These are phyloP conservation scores for Neopestalotiopsis sp. DNA, from an alignment of 2,329 filamentous ascomycete genomes.

Conservation along the genomic window DNA sequence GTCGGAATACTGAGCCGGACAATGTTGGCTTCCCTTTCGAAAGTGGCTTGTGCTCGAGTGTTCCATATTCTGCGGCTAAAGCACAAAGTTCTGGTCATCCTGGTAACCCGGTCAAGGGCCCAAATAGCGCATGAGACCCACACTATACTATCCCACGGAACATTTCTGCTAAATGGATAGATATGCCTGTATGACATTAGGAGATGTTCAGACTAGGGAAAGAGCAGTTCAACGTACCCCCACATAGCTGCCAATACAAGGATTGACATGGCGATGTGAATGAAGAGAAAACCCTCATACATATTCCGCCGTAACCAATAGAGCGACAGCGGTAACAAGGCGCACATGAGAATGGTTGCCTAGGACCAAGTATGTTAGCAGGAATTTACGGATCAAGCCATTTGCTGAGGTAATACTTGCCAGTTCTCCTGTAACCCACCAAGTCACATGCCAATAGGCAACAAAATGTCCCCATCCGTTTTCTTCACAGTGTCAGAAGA, in stretches of 20 bases:
- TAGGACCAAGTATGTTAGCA: slow-evolving; percentile 26
- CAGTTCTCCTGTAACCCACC: slow-evolving; percentile 56
- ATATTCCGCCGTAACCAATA: slow-evolving; percentile 56
- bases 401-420: slow-evolving; percentile 34
- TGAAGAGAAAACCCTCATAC: slow-evolving; percentile 57
- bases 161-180: background rate
- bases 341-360: slow-evolving; percentile 52
- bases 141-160: slow-evolving; percentile 53
- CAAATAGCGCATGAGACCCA: slow-evolving; percentile 57
- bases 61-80: slow-evolving; percentile 47
- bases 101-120: slow-evolving; percentile 53
- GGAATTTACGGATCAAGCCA: too few species aligned
- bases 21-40: slow-evolving; percentile 46
- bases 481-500: slow-evolving; percentile 28
- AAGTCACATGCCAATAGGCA: slow-evolving; percentile 47
- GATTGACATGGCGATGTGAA: slow-evolving; percentile 59
- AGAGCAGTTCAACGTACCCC: slow-evolving; percentile 44
- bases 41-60: slow-evolving; percentile 40
- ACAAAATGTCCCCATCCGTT: slow-evolving; percentile 44
- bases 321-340: slow-evolving; percentile 52
- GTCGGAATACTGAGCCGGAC: slow-evolving; percentile 46
- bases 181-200: background rate
- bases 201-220: background rate
- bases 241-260: slow-evolving; percentile 56
- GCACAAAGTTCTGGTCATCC: slow-evolving; percentile 46